phyloP scores from a whole-genome alignment of 2,329 filamentous ascomycete species.

The Colletotrichum costaricense region DNA sequence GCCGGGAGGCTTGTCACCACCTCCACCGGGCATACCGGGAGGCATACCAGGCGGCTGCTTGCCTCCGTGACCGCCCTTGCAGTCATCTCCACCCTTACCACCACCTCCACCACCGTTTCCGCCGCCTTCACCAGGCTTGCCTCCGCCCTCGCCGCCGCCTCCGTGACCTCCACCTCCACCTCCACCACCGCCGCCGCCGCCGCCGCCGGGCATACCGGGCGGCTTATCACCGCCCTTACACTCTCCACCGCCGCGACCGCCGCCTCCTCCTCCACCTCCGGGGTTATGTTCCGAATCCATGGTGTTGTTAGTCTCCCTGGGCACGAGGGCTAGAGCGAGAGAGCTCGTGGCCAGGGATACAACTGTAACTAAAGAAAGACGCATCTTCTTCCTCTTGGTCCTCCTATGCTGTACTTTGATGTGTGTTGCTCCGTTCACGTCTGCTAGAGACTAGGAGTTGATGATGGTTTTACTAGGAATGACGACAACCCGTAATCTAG shows the following conservation, averaged over 20 bases:
- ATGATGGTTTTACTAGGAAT: neutral
- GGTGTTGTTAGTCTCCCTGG: neutral
- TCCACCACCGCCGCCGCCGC: neutral
- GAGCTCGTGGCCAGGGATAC: slow-evolving; percentile 28
- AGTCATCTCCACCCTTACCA: neutral
- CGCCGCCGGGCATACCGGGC: neutral
- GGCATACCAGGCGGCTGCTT: too few species aligned
- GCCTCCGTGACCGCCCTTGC: neutral
- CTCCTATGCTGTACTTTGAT: neutral
- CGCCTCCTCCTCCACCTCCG: neutral
- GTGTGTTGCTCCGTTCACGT: neutral
- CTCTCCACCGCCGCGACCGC: neutral
- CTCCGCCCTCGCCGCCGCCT: neutral
- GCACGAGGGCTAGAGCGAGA: slow-evolving; percentile 17
- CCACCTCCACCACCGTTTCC: neutral
- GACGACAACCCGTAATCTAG: neutral
- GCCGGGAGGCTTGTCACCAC: neutral
- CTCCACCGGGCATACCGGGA: neutral
- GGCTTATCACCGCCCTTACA: neutral
- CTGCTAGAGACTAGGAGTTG: neutral
- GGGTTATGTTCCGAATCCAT: neutral
- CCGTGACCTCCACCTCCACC: neutral
- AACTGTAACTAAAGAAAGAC: slow-evolving; percentile 26
- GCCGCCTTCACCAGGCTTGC: neutral
- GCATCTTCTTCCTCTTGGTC: neutral